Base-by-base conservation (phyloP, 306 rosid species). In the Prosopis cineraria region DNA sequence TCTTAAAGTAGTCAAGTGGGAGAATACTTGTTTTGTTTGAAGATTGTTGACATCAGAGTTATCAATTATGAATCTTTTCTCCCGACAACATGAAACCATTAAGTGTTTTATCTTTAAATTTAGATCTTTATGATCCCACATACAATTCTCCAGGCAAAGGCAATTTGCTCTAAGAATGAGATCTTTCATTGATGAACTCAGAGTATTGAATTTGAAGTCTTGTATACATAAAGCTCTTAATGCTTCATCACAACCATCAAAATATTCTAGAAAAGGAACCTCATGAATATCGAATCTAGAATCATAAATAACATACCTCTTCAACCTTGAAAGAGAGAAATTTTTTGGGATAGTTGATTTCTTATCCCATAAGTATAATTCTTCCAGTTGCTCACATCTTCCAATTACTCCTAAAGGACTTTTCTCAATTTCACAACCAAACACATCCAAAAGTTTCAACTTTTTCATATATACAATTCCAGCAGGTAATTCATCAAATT, bases 351-450 rank as follows among this genome's bases (percentile, higher is more conserved):
- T n/a, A 20, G 0, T 0, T 11, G 40, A 2, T 0, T 6, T 2
- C 1, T 0, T 0, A 12, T 3, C 2, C 24, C 6, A n/a, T 1
- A 72, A 4, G 27, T 34, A 52, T 19, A 72, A 22, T 36, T 72
- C 76, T 0, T 72, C n/a, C 0, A 72, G 22, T 1, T 20, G 29
- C 25, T 2, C 13, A 34, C 66, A 72, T 72, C 12, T 72, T 36
- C 9, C 20, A 12, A 53, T 34, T 12, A 72, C 76, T 33, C 36
- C 66, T 6, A 52, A 34, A 12, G 66, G 50, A 3, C 11, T 53
- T 9, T 36, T 20, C 13, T 0, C 0, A 11, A 72, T n/a, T 0
- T 0, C 0, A 22, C 76, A 72, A 1, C 0, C 0, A 2, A 1
- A 33, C 25, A 72, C 7, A 36, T 72, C 65, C 36, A 72, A 2